Percentiles rank a stretch among this genome's conserved stretches.
Conservation (phyloP, 2,329 filamentous ascomycete genomes). For the Amesomyces nigricolor region DNA sequence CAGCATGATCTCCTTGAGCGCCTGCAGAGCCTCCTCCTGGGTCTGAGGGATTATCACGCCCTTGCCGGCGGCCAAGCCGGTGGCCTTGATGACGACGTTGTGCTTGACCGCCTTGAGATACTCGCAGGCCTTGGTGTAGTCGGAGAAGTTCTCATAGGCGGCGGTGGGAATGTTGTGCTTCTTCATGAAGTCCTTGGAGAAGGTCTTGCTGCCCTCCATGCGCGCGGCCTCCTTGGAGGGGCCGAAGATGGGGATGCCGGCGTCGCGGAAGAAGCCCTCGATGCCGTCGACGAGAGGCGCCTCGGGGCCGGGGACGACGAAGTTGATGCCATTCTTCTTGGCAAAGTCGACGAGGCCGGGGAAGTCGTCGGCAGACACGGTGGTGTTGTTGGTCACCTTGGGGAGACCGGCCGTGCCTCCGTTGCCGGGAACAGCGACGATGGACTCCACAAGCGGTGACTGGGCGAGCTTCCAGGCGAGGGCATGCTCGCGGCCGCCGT, state of each 20-base stretch:
- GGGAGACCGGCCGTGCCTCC: conserved; percentile 70
- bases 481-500: conserved; percentile 90
- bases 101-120: conserved; percentile 70
- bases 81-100: conserved; percentile 87
- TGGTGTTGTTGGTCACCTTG: conserved; percentile 67
- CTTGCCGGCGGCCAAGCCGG: conserved; percentile 87
- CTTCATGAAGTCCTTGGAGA: conserved; percentile 97
- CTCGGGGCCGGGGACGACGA: conserved; percentile 88
- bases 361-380: conserved; percentile 71
- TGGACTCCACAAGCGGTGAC: conserved; percentile 70
- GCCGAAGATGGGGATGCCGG: conserved; percentile 76
- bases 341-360: conserved; percentile 70
- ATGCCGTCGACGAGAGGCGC: conserved; percentile 90
- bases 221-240: conserved; percentile 77
- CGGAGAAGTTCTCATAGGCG: conserved; percentile 79
- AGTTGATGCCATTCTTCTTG: conserved; percentile 64
- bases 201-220: conserved; percentile 96
- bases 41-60: conserved; percentile 83
- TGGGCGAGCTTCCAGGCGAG: conserved; percentile 90
- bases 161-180: conserved; percentile 86
- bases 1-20: conserved; percentile 85
- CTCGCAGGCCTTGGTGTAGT: conserved; percentile 63
- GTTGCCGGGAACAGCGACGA: conserved; percentile 71
- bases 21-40: conserved; percentile 75
- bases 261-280: conserved; percentile 70